Evolutionary conservation across 1,284 basidiomycete species (phyloP).

Genomic region (Taiwanofungus camphoratus): DNA sequence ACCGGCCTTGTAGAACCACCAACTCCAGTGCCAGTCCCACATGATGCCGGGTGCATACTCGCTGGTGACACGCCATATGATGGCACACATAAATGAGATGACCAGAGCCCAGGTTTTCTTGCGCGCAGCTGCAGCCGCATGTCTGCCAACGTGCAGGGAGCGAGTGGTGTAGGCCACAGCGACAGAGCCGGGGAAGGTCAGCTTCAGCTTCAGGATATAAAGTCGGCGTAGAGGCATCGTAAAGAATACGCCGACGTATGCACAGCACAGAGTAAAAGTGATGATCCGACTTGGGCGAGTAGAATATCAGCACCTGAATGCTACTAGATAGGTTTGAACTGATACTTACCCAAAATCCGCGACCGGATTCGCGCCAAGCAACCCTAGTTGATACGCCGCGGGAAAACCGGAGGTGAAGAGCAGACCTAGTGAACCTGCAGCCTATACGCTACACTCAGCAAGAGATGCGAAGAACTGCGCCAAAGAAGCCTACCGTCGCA

Average conservation of each 20-base stretch:
- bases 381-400: slow-evolving; percentile 11
- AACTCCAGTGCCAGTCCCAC: slow-evolving; percentile 19
- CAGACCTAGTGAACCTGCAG: slow-evolving; percentile 9
- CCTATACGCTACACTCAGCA: neutral
- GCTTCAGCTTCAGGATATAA: slow-evolving; percentile 41
- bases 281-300: slow-evolving; percentile 6
- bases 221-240: slow-evolving; percentile 47
- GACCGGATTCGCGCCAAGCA: slow-evolving; percentile 6
- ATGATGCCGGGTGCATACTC: slow-evolving; percentile 12
- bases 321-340: neutral
- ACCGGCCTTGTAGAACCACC: slow-evolving; percentile 23
- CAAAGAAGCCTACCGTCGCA: slow-evolving; percentile 5
- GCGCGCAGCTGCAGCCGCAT: slow-evolving; percentile 42
- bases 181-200: slow-evolving; percentile 61
- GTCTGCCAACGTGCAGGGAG: slow-evolving; percentile 47
- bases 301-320: neutral
- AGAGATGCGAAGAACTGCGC: neutral
- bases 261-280: slow-evolving; percentile 31
- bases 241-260: slow-evolving; percentile 63
- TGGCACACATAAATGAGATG: slow-evolving; percentile 40
- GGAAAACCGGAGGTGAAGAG: slow-evolving; percentile 12
- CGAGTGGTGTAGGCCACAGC: slow-evolving; percentile 63
- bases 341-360: slow-evolving; percentile 10
- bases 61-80: slow-evolving; percentile 24
- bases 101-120: slow-evolving; percentile 53